These are phyloP conservation scores for Quercus lobata DNA, from an alignment of 331 rosid species.

Conservation along the genomic window DNA sequence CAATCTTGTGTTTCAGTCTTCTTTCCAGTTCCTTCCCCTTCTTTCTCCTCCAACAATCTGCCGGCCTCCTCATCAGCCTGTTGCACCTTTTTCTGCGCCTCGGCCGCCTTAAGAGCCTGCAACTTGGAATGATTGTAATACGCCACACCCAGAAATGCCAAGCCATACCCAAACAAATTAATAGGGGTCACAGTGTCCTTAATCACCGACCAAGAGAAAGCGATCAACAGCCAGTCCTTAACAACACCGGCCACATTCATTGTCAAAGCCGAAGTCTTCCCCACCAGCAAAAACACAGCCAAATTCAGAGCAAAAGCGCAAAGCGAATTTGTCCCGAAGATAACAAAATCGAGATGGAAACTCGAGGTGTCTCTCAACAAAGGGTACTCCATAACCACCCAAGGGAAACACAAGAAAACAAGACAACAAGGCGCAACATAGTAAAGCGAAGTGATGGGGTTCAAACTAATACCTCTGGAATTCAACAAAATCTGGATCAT, in stretches of 20 bases:
- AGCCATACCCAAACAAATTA: constrained; percentile 71
- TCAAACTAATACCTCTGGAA: constrained; percentile 75
- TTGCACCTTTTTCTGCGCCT: constrained; percentile 80
- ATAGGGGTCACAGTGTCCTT: constrained; percentile 82
- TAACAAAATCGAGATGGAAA: constrained; percentile 57
- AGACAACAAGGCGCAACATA: constrained; percentile 92
- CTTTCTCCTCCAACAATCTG: constrained; percentile 75
- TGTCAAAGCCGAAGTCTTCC: constrained; percentile 92
- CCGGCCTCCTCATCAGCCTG: constrained; percentile 87
- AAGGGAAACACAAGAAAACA: constrained; percentile 67
- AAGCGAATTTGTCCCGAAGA: constrained; percentile 73
- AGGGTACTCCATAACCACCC: constrained; percentile 83
- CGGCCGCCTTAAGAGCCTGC: constrained; percentile 84
- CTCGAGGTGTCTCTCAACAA: constrained; percentile 66
- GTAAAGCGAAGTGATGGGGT: constrained; percentile 88
- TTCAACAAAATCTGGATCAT: constrained; percentile 78
- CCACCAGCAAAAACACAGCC: constrained; percentile 83
- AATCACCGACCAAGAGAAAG: constrained; percentile 95
- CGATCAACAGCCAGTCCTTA: constrained; percentile 94
- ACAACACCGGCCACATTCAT: constrained; percentile 99
- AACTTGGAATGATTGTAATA: constrained; percentile 86
- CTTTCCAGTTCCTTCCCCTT: constrained; percentile 52
- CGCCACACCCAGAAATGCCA: constrained; percentile 84
- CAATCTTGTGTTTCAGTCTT: constrained; percentile 65
- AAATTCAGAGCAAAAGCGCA: constrained; percentile 94